Evolutionary conservation across 257 asterid genomes (phyloP).

Genomic region (Gentiana straminea): DNA sequence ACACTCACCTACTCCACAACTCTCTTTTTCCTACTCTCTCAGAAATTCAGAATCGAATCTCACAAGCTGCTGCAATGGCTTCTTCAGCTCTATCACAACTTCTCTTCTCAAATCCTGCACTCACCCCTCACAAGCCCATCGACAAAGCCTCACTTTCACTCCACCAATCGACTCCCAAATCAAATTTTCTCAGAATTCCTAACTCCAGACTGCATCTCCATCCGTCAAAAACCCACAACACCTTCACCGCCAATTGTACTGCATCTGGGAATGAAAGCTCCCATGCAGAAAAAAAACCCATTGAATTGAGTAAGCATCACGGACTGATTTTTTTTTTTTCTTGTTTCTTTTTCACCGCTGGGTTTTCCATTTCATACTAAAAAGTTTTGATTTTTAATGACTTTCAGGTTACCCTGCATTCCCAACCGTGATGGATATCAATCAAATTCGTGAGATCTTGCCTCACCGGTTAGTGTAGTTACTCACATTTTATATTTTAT

Average conservation of each 20-base stretch:
- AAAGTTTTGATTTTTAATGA: conserved; percentile 9
- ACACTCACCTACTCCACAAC: background rate
- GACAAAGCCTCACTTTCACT: conserved; percentile 23
- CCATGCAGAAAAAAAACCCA: conserved; percentile 40
- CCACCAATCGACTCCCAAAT: conserved; percentile 13
- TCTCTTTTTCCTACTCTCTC: background rate
- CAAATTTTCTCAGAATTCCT: conserved; percentile 9
- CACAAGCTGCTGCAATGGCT: conserved; percentile 38
- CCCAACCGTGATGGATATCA: conserved; percentile 74
- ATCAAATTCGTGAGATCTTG: conserved; percentile 77
- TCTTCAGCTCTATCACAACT: conserved; percentile 51
- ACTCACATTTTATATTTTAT: background rate
- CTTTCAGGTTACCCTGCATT: conserved; percentile 54
- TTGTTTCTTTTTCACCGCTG: background rate
- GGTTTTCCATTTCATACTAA: background rate
- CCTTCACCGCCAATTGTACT: conserved; percentile 24
- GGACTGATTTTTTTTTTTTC: background rate
- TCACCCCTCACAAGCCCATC: conserved; percentile 13
- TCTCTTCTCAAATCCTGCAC: conserved; percentile 30
- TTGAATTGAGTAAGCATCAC: conserved; percentile 61
- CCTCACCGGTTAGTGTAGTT: conserved; percentile 60
- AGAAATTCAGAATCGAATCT: too few species aligned
- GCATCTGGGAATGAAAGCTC: conserved; percentile 25
- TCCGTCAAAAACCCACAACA: conserved; percentile 22
- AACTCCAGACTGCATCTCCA: conserved; percentile 34